Evolutionary conservation across 495 filamentous ascomycete species (phyloP).

Genomic region (Penicillium longicatenatum): DNA sequence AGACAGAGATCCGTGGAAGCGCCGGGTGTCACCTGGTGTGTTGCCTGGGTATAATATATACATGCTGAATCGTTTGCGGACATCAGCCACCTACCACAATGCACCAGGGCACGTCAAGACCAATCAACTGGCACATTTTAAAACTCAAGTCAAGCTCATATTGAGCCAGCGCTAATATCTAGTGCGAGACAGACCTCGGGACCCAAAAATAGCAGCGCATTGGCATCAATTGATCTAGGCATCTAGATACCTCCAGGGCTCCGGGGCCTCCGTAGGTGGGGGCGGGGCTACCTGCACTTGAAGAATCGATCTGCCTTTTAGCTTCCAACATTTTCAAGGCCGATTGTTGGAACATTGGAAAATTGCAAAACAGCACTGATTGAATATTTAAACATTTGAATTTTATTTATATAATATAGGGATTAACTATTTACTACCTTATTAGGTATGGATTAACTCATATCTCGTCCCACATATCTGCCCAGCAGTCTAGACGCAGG

Average conservation of each 20-base stretch:
- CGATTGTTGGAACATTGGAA: no score
- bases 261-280: neutral
- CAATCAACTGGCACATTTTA: neutral
- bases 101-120: neutral
- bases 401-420: conserved; percentile 1
- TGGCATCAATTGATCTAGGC: neutral
- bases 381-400: neutral
- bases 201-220: neutral
- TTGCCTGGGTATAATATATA: no score
- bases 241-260: neutral
- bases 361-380: no score
- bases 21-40: no score
- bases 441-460: conserved; percentile 5
- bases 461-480: conserved; percentile 14
- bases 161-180: neutral
- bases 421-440: neutral
- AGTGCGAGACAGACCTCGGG: neutral
- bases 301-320: no score
- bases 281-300: no score
- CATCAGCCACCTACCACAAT: no score
- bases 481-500: conserved; percentile 13
- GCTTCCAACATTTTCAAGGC: no score
- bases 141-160: neutral
- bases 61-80: no score
- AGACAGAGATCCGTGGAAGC: no score